Conservation (phyloP, 163 green algal genomes). For the Chlamydomonas reinhardtii region DNA sequence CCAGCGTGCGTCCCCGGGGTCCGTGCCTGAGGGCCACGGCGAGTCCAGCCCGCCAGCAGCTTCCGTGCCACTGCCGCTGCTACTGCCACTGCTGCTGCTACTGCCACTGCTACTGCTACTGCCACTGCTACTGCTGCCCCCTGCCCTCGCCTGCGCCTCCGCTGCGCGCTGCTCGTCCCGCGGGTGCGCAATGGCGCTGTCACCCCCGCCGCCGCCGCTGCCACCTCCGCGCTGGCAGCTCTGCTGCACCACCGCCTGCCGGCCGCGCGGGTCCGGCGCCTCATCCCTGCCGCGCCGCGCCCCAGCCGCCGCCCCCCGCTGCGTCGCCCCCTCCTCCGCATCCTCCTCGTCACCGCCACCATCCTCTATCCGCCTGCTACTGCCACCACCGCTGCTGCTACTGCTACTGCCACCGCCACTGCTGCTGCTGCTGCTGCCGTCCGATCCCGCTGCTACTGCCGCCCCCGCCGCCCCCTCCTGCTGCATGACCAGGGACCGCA, state of each 20-base stretch:
- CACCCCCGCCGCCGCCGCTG: not conserved
- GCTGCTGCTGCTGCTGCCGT: not conserved
- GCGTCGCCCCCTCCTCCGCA: not conserved
- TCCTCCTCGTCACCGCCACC: not conserved
- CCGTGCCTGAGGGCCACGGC: constrained; percentile 2
- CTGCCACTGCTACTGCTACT: not conserved
- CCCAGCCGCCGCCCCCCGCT: not conserved
- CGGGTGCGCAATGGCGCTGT: not conserved
- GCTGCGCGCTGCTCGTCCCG: constrained; percentile 9
- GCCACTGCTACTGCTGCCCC: not conserved
- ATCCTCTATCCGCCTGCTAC: not conserved
- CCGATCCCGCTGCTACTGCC: not conserved
- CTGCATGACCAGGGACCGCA: constrained; percentile 16
- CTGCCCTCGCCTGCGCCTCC: not conserved
- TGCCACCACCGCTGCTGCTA: not conserved
- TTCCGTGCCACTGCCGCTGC: not conserved
- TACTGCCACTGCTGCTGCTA: not conserved
- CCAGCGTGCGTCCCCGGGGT: not conserved
- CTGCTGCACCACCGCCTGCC: not conserved
- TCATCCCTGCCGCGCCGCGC: too few relatives aligned
- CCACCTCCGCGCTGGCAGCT: too few relatives aligned
- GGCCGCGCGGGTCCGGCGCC: not conserved
- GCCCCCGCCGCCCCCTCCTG: not conserved
- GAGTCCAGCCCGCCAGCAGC: not conserved
- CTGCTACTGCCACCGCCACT: not conserved